These are phyloP conservation scores for Tephrocybe sp. DNA, from an alignment of 768 basidiomycete species.

Conservation along the genomic window DNA sequence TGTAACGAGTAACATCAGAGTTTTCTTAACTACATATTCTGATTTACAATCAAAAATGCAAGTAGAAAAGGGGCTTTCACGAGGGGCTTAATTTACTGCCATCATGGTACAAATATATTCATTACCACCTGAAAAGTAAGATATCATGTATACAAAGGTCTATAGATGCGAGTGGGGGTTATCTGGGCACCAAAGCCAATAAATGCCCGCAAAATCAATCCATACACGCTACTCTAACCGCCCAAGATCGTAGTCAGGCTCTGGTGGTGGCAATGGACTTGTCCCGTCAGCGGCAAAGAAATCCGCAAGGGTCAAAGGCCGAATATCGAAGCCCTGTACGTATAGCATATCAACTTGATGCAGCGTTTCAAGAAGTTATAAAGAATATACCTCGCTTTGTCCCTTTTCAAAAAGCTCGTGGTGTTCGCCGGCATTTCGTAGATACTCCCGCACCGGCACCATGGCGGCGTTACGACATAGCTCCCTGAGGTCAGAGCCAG, in stretches of 20 bases:
- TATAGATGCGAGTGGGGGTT: conserved; percentile 1
- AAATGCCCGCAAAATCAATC: neutral
- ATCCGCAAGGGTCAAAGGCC: conserved; percentile 68
- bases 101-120: conserved; percentile 12
- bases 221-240: conserved; percentile 18
- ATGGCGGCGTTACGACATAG: conserved; percentile 92
- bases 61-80: neutral
- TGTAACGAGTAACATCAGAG: no score
- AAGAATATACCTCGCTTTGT: conserved; percentile 39
- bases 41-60: no score
- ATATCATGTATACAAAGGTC: conserved; percentile 10
- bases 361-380: neutral
- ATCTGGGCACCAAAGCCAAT: neutral
- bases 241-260: conserved; percentile 15
- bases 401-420: conserved; percentile 44
- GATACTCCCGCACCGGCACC: conserved; percentile 85
- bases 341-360: neutral
- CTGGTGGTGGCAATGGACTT: conserved; percentile 30
- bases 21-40: no score
- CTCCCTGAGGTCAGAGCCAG: conserved; percentile 91
- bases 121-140: conserved; percentile 10
- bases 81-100: neutral
- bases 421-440: conserved; percentile 47
- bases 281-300: conserved; percentile 51
- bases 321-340: conserved; percentile 74